Conservation (phyloP, 768 basidiomycete species). For the Rhizopogon salebrosus region DNA sequence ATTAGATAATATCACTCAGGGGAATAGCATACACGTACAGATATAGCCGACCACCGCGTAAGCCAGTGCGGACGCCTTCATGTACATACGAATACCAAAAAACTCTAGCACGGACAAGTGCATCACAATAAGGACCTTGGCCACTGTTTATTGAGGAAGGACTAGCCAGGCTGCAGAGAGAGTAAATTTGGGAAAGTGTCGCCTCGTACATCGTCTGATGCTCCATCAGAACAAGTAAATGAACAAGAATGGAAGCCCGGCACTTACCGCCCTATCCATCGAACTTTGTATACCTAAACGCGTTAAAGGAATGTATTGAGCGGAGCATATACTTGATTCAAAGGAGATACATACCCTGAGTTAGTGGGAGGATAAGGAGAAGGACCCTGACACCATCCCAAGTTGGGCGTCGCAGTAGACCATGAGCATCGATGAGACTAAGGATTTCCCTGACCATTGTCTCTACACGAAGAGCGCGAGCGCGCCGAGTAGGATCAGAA, state of each 20-base stretch:
- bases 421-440: constrained; percentile 73
- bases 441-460: constrained; percentile 74
- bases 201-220: constrained; percentile 69
- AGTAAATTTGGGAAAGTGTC: constrained; percentile 75
- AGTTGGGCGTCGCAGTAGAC: constrained; percentile 72
- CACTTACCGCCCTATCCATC: constrained; percentile 20
- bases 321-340: neutral
- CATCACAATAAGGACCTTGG: constrained; percentile 51
- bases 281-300: constrained; percentile 21
- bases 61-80: constrained; percentile 77
- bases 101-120: constrained; percentile 64
- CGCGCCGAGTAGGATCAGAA: constrained; percentile 32
- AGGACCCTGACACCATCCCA: constrained; percentile 85
- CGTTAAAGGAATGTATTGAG: neutral
- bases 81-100: constrained; percentile 89
- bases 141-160: constrained; percentile 43
- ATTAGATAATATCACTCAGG: neutral
- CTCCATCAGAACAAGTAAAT: constrained; percentile 5
- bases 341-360: constrained; percentile 53
- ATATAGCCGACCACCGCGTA: constrained; percentile 79
- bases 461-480: constrained; percentile 52
- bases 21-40: constrained; percentile 45
- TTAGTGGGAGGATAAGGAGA: constrained; percentile 74
- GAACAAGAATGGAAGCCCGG: neutral
- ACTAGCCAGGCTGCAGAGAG: constrained; percentile 57